Evolutionary conservation across 495 filamentous ascomycete genomes (phyloP), one percentile per base, ranked within the genome.

Genomic region (Evernia prunastri): DNA sequence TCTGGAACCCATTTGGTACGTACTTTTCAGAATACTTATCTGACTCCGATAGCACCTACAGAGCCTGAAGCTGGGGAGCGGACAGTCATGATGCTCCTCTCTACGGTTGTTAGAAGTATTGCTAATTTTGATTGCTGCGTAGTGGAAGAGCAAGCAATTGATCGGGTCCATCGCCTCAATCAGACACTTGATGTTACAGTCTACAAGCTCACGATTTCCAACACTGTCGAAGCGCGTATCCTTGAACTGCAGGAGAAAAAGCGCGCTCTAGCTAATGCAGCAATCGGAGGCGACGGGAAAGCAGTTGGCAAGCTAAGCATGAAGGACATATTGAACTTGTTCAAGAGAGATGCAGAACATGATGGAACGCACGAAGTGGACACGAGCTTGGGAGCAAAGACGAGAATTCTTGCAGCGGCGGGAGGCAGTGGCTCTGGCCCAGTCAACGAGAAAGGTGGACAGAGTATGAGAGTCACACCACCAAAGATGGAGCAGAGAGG

Each of bases 111-210:
- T 10, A n/a, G 15, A 35, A 17, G 8, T 18, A 20, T 31, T 9
- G 51, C 51, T 54, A 33, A 54, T 11, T 18, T 20, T 33, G 7
- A 20, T 33, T 10, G 8, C 5, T 18, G 51, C 17, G 17, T 17
- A 54, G 51, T 97, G 33, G 94, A 98, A 81, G 94, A 97, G 74
- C 94, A 97, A 80, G 94, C 94, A 13, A 98, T 98, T 68, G 94
- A 98, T 73, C 91, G 94, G 51, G 94, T 98, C 54, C 94, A 98
- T 68, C 90, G 94, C 15, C 85, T 98, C 49, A 97, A 94, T 61
- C 94, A 98, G 76, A 96, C 91, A 18, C 78, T 89, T 18, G 92
- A 97, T 71, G 94, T 98, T 45, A 84, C 90, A 29, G 92, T 98
- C 60, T 98, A 96, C 80, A 92, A 91, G 67, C 81, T 98, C 67